Base-by-base conservation (phyloP, 306 rosid genomes). In the Trifolium pratense region DNA sequence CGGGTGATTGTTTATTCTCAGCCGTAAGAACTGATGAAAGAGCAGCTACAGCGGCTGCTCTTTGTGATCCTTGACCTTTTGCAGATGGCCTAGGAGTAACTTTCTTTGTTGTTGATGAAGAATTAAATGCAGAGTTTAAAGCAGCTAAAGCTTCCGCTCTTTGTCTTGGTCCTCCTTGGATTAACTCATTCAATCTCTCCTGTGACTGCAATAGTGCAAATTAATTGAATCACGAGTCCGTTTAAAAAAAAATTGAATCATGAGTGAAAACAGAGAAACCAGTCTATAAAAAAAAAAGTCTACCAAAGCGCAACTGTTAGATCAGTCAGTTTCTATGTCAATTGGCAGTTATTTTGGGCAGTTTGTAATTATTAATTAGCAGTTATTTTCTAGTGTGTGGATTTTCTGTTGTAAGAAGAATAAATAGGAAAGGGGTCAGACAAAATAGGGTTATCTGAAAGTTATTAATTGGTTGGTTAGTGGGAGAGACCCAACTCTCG, bases 11-110 rank as follows among this genome's bases (percentile, higher is more conserved):
- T 75, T 40, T 84, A 71, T 85, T 88, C 76, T 93, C 98, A 74
- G 96, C 97, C 53, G 89, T 84, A 73, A 94, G 97, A 84, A 91
- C 98, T 15, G 70, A 37, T 48, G 98, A 94, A 77, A 94, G 96
- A 57, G 98, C 97, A 70, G 98, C 98, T 16, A 91, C 96, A 15
- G 98, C 98, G 61, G 97, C 97, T 26, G 91, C 91, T 84, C 96
- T 87, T 82, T 93, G 98, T 37, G 98, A 91, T 77, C 96, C 97
- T 85, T 83, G 96, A 76, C 92, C 74, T 5, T 65, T 42, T 29
- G 82, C 78, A 26, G 92, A 73, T 55, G 87, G 67, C 83, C 71
- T 85, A 5, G 91, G 81, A 80, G 86, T 16, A 79, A 63, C 14
- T 58, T 71, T 7, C 74, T 85, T 87, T 51, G 62, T 16, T 53